Percentiles rank a stretch among this genome's conserved stretches.
Conservation (phyloP, 2,329 filamentous ascomycete species). For the Emmonsia crescens region DNA sequence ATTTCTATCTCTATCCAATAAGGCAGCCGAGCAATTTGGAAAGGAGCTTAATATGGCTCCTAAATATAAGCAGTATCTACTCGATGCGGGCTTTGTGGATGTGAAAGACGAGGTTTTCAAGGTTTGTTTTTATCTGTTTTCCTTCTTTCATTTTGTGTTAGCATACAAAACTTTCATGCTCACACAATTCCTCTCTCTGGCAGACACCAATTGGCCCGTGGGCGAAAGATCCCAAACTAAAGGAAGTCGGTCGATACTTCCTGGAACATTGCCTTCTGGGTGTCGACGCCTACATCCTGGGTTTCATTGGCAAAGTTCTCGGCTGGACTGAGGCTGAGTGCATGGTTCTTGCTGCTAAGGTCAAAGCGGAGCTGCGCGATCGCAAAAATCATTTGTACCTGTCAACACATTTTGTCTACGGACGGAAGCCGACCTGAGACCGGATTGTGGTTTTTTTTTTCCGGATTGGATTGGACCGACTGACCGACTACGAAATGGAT, state of each 20-base stretch:
- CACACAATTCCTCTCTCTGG: too few species aligned
- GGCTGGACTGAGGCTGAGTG: conserved; percentile 23
- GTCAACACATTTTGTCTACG: conserved; percentile 7
- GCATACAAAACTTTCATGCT: conserved; percentile 8
- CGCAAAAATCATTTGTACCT: conserved; percentile 22
- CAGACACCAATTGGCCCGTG: conserved; percentile 21
- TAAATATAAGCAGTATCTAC: conserved; percentile 18
- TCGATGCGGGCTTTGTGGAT: conserved; percentile 17
- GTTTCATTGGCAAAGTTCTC: conserved; percentile 21
- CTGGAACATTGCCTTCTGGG: conserved; percentile 16
- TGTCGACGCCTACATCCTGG: conserved; percentile 17
- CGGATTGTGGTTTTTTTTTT: neutral
- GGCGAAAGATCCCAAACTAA: conserved; percentile 38
- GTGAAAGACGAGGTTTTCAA: neutral
- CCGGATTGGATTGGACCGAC: too few species aligned
- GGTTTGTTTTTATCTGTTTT: neutral
- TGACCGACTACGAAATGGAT: neutral
- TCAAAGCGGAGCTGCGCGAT: conserved; percentile 24
- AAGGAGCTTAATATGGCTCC: neutral
- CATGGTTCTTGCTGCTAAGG: conserved; percentile 22
- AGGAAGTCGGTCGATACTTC: conserved; percentile 35
- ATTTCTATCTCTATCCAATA: neutral
- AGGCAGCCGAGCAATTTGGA: neutral
- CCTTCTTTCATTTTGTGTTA: too few species aligned
- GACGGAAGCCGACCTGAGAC: conserved; percentile 6